Base-by-base conservation (phyloP, 2,329 filamentous ascomycete genomes). In the Aspergillus niger region DNA sequence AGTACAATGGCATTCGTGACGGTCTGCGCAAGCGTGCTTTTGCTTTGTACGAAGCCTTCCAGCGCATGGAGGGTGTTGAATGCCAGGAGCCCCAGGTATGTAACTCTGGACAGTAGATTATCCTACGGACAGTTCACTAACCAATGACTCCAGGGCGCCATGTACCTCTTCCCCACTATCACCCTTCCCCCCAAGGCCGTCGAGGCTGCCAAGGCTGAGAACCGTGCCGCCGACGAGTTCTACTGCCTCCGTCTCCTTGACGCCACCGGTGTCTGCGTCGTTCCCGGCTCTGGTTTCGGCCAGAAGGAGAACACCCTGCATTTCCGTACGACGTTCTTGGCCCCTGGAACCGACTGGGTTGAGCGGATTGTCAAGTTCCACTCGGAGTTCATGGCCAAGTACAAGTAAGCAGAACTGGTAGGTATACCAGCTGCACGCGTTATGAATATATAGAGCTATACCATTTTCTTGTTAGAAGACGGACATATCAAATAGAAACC, bases 131-230 rank as follows among this genome's bases (percentile, higher is more conserved):
- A 26, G 15, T 20, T n/a, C 17, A 53, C 50, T 54, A 13, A 24
- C 60, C 8, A 57, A 57, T 55, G 32, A 36, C 15, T 26, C 66
- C 20, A 97, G 85, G 95, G 95, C 62, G 89, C 91, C 75, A 99
- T 99, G 95, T 99, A 99, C 82, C 90, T 99, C 71, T 99, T 98
- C 86, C 95, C 95, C 24, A 95, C 91, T 69, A 96, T 99, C 79
- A 87, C 82, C 36, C 82, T 99, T 24, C 86, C 95, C 1, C 69
- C 79, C 24, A 91, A 91, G 79, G 95, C 92, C 43, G 79, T 89
- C 63, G 88, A 89, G 66, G 91, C 91, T 15, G 95, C 95, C 38
- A 77, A 82, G 71, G 80, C 88, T 63, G 91, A 92, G 75, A 87
- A 87, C 70, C 90, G 90, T 72, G 81, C 83, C 11, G 80, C 94